Evolutionary conservation across 2,329 filamentous ascomycete genomes (phyloP).

Genomic region (Cladosporium cucumerinum): DNA sequence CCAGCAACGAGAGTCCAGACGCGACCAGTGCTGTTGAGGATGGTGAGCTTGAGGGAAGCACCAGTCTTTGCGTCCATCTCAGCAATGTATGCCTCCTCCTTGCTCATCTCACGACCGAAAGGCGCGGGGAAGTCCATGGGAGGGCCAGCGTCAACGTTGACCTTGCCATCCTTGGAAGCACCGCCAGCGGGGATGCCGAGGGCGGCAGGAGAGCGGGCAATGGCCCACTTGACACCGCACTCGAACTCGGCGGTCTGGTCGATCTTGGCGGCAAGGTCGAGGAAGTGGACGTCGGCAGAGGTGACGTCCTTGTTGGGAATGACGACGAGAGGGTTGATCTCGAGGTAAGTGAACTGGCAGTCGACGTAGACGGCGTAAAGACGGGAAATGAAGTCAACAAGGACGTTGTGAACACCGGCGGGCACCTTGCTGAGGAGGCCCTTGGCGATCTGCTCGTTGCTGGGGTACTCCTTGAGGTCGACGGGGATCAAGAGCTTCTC

Average conservation of each 20-base stretch:
- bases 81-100: slow-evolving; percentile 98
- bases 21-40: slow-evolving; percentile 85
- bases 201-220: slow-evolving; percentile 85
- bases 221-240: slow-evolving; percentile 98
- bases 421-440: slow-evolving; percentile 89
- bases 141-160: slow-evolving; percentile 92
- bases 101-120: slow-evolving; percentile 96
- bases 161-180: slow-evolving; percentile 62
- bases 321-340: slow-evolving; percentile 98
- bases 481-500: slow-evolving; percentile 98
- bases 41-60: slow-evolving; percentile 96
- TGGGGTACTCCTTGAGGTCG: slow-evolving; percentile 89
- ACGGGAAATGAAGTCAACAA: slow-evolving; percentile 98
- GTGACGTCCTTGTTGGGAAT: slow-evolving; percentile 91
- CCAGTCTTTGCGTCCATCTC: slow-evolving; percentile 99
- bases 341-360: slow-evolving; percentile 99
- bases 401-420: slow-evolving; percentile 91
- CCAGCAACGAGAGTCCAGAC: slow-evolving; percentile 98
- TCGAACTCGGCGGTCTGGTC: slow-evolving; percentile 99
- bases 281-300: slow-evolving; percentile 93
- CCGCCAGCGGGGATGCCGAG: slow-evolving; percentile 68
- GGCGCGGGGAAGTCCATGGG: slow-evolving; percentile 99
- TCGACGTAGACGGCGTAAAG: slow-evolving; percentile 99
- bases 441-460: slow-evolving; percentile 86
- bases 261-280: slow-evolving; percentile 96